Conservation (phyloP, 345 rosid species). For the Combretum micranthum region DNA sequence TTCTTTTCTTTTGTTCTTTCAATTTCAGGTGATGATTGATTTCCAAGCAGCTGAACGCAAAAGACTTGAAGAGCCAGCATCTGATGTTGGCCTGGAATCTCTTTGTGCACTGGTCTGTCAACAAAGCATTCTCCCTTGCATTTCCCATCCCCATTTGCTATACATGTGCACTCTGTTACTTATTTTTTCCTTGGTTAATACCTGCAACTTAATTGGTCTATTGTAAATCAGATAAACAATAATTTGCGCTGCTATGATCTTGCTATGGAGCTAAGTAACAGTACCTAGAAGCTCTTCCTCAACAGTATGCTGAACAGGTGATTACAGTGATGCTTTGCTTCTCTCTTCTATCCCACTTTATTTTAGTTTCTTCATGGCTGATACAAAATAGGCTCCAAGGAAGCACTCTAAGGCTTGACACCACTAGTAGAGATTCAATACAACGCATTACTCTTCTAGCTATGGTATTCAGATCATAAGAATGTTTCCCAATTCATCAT, state of each 20-base stretch:
- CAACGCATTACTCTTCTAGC: too few relatives aligned
- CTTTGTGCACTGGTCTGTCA: slow-evolving; percentile 90
- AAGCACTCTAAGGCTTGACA: too few relatives aligned
- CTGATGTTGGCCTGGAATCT: slow-evolving; percentile 93
- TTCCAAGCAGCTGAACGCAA: slow-evolving; percentile 94
- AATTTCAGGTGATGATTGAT: slow-evolving; percentile 90
- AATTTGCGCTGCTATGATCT: slow-evolving; percentile 98
- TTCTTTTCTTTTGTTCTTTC: slow-evolving; percentile 4
- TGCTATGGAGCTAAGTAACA: slow-evolving; percentile 89
- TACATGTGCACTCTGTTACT: too few relatives aligned
- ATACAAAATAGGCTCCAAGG: too few relatives aligned
- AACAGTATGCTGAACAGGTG: slow-evolving; percentile 97
- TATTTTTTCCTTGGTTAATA: too few relatives aligned
- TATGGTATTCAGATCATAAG: too few relatives aligned
- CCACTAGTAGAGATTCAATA: too few relatives aligned
- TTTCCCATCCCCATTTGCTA: too few relatives aligned
- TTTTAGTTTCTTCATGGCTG: neutral
- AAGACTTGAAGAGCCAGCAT: slow-evolving; percentile 85
- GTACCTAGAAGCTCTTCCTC: slow-evolving; percentile 95
- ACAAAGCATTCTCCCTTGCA: neutral
- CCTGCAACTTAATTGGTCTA: neutral
- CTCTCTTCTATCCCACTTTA: slow-evolving; percentile 6
- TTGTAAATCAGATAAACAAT: slow-evolving; percentile 66
- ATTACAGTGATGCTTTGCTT: slow-evolving; percentile 1
- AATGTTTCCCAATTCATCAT: too few relatives aligned